phyloP scores from a whole-genome alignment of 768 basidiomycete genomes.

The Mycena metata region DNA sequence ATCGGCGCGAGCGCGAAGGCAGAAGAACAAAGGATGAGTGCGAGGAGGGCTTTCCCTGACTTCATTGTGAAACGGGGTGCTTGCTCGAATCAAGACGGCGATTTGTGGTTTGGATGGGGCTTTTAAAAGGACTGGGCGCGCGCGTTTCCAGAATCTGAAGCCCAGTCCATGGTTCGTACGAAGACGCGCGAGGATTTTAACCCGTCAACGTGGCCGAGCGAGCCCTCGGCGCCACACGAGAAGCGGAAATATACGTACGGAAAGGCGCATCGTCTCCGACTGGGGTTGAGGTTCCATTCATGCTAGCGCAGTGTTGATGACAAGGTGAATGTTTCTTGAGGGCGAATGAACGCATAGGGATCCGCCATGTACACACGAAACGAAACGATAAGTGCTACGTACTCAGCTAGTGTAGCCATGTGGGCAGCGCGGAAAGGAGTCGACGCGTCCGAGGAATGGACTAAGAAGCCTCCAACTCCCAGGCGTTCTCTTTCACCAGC shows the following conservation, averaged over 20 bases:
- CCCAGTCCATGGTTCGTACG: conserved; percentile 8
- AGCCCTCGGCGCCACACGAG: conserved; percentile 22
- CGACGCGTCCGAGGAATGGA: neutral
- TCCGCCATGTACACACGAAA: too few relatives aligned
- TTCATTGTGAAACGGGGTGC: conserved; percentile 15
- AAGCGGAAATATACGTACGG: conserved; percentile 26
- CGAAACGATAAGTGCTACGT: too few relatives aligned
- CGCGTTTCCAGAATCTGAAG: conserved; percentile 27
- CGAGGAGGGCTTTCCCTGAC: neutral
- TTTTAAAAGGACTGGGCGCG: conserved; percentile 3
- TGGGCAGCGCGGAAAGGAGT: conserved; percentile 12
- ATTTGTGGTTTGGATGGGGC: neutral
- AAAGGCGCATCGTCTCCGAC: conserved; percentile 2
- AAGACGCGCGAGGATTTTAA: neutral
- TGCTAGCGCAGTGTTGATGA: neutral
- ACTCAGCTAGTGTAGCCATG: conserved; percentile 2
- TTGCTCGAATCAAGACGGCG: conserved; percentile 15
- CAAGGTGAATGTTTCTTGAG: neutral
- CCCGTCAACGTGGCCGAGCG: conserved; percentile 19
- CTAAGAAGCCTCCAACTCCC: conserved; percentile 66
- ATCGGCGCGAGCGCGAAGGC: conserved; percentile 18
- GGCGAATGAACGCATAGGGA: too few relatives aligned
- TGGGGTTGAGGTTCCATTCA: neutral
- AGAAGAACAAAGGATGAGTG: conserved; percentile 18
- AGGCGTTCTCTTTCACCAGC: conserved; percentile 85